phyloP scores from a whole-genome alignment of 2,329 filamentous ascomycete genomes.

The Scorias spongiosa region DNA sequence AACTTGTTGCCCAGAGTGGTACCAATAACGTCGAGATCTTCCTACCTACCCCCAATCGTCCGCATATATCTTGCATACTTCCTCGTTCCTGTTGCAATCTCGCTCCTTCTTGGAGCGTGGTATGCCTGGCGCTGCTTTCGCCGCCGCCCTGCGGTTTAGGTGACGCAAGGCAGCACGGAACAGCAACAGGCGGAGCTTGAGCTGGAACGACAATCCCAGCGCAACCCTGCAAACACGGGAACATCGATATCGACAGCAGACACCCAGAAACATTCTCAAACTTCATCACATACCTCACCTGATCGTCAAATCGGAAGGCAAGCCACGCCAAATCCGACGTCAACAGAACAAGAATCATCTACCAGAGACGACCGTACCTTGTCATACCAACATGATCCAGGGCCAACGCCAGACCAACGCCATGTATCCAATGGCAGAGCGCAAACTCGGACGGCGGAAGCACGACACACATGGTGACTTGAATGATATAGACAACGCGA shows the following conservation, averaged over 20 bases:
- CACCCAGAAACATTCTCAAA: background rate
- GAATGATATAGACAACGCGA: no score
- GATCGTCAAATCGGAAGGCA: background rate
- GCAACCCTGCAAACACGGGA: background rate
- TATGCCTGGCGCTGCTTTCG: background rate
- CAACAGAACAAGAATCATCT: no score
- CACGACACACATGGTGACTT: no score
- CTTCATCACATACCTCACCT: background rate
- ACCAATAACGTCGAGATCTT: no score
- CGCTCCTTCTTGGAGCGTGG: background rate
- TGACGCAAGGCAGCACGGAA: background rate
- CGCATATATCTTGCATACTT: background rate
- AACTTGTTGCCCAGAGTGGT: no score
- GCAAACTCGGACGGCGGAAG: no score
- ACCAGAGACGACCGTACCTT: no score
- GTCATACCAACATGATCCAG: no score
- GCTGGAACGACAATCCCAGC: background rate
- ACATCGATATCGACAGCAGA: background rate
- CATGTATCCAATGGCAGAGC: no score
- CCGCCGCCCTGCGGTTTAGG: background rate
- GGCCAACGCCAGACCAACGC: no score
- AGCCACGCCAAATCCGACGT: background rate
- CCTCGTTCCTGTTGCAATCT: background rate
- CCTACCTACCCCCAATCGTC: no score
- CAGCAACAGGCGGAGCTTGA: background rate